Conservation (phyloP, 306 rosid species). For the Glycine tomentella region DNA sequence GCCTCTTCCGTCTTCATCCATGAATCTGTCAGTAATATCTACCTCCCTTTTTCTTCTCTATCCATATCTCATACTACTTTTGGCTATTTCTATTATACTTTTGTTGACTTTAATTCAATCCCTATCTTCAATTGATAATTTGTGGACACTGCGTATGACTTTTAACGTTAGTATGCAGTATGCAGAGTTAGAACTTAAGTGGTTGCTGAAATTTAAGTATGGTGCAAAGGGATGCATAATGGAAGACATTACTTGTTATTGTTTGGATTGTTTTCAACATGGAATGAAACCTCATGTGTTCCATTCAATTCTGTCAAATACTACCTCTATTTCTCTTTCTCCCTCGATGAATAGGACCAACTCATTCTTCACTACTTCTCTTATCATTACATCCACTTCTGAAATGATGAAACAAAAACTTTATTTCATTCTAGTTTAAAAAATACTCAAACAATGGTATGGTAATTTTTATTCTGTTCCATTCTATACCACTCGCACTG, state of each 20-base stretch:
- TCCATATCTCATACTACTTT: too few relatives aligned
- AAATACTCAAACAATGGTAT: neutral
- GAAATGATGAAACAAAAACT: neutral
- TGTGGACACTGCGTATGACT: too few relatives aligned
- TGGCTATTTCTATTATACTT: too few relatives aligned
- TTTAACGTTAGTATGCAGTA: too few relatives aligned
- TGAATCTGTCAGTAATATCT: conserved; percentile 78
- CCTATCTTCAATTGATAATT: too few relatives aligned
- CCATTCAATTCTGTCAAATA: conserved; percentile 1
- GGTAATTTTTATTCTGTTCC: neutral
- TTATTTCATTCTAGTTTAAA: neutral
- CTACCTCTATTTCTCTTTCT: neutral
- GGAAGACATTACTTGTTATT: neutral
- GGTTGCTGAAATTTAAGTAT: too few relatives aligned
- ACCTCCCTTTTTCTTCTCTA: too few relatives aligned
- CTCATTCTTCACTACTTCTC: neutral
- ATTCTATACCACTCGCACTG: neutral
- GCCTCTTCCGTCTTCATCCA: conserved; percentile 78
- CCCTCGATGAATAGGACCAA: neutral
- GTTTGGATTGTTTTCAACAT: neutral
- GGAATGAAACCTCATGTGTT: neutral
- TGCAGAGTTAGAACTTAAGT: too few relatives aligned
- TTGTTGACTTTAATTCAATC: too few relatives aligned
- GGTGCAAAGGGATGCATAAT: too few relatives aligned
- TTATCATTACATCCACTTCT: neutral